Percentiles rank a stretch among this genome's conserved stretches.
Evolutionary conservation across 306 rosid genomes (phyloP).

Genomic region (Rubus idaeus): DNA sequence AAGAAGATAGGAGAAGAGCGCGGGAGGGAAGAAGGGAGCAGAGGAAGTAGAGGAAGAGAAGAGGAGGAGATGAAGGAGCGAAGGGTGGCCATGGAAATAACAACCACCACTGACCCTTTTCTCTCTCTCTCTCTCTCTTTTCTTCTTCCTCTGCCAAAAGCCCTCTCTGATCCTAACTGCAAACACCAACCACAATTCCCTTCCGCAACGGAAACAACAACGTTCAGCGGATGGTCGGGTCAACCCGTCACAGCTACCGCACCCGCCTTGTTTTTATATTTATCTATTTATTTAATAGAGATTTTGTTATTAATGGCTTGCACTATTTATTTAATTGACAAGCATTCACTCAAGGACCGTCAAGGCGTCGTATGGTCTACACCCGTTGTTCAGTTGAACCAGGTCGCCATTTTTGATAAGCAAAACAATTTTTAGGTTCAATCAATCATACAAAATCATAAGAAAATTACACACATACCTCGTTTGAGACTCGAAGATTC

Average conservation of each 20-base stretch:
- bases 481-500: too few species aligned
- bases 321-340: too few species aligned
- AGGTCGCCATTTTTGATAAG: too few species aligned
- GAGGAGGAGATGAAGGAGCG: conserved; percentile 52
- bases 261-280: neutral
- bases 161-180: neutral
- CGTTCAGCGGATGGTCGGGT: neutral
- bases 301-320: too few species aligned
- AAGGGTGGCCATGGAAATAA: conserved; percentile 69
- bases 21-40: neutral
- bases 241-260: neutral
- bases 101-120: too few species aligned
- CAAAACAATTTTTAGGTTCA: too few species aligned
- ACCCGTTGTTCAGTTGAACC: too few species aligned
- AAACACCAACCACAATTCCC: conserved; percentile 11
- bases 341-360: too few species aligned
- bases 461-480: too few species aligned
- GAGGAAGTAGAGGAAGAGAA: conserved; percentile 34
- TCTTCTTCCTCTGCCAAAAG: neutral
- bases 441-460: too few species aligned
- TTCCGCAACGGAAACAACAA: neutral
- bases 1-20: conserved; percentile 25
- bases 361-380: too few species aligned
- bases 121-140: neutral
- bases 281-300: too few species aligned